Evolutionary conservation across 2,329 filamentous ascomycete species (phyloP).

Genomic region (Metarhizium anisopliae): DNA sequence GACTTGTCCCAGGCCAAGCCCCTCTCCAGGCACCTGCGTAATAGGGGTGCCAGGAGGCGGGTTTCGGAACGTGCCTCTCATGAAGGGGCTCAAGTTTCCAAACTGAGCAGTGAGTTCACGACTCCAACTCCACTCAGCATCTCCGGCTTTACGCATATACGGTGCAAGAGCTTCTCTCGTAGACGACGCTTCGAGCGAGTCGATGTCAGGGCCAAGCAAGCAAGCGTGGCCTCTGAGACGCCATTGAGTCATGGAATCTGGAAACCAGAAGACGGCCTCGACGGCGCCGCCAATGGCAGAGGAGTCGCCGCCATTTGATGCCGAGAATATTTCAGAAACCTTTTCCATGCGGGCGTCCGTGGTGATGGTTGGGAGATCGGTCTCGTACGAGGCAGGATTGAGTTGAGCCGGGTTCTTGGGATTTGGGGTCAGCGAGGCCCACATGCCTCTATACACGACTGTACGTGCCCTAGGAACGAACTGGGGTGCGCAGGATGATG

Average conservation of each 20-base stretch:
- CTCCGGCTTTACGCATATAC: conserved; percentile 45
- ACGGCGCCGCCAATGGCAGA: conserved; percentile 58
- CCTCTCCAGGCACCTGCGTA: conserved; percentile 35
- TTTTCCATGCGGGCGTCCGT: conserved; percentile 88
- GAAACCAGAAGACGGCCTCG: conserved; percentile 80
- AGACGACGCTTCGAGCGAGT: conserved; percentile 31
- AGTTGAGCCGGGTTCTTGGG: conserved; percentile 61
- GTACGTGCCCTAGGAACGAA: conserved; percentile 56
- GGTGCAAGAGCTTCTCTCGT: conserved; percentile 51
- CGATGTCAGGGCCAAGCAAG: conserved; percentile 62
- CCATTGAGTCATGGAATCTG: conserved; percentile 70
- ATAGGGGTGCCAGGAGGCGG: conserved; percentile 58
- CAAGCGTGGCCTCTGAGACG: conserved; percentile 69
- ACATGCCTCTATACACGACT: conserved; percentile 82
- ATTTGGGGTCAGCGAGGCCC: conserved; percentile 63
- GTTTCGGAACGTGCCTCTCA: conserved; percentile 70
- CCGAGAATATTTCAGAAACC: conserved; percentile 54
- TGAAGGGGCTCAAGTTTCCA: conserved; percentile 73
- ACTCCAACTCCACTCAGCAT: conserved; percentile 56
- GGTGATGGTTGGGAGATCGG: conserved; percentile 73
- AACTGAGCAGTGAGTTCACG: conserved; percentile 80
- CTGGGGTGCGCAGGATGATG: conserved; percentile 27
- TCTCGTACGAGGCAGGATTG: conserved; percentile 63
- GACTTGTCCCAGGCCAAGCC: conserved; percentile 47
- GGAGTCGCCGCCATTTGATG: conserved; percentile 26